Evolutionary conservation across 2,329 filamentous ascomycete species (phyloP).

Genomic region (Tolypocladium tundrense): DNA sequence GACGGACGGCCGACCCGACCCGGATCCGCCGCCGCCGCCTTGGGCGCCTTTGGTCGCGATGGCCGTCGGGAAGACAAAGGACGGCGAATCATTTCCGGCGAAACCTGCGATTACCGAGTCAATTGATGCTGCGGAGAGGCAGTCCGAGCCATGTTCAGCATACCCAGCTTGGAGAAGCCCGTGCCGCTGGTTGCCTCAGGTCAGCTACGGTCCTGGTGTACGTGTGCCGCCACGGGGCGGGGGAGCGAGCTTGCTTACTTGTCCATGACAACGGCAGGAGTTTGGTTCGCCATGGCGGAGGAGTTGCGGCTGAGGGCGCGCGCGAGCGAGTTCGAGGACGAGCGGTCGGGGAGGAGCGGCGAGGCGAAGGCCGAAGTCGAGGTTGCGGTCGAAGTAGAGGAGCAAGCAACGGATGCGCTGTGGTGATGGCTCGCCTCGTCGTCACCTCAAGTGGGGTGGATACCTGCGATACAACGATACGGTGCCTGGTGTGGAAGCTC

Average conservation of each 20-base stretch:
- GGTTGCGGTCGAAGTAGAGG: conserved; percentile 3
- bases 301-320: conserved; percentile 12
- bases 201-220: conserved; percentile 18
- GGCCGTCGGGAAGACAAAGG: conserved; percentile 97
- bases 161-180: conserved; percentile 98
- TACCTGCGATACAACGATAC: background rate
- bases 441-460: conserved; percentile 4
- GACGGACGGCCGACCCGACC: conserved; percentile 80
- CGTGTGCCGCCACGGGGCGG: conserved; percentile 13
- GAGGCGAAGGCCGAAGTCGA: background rate
- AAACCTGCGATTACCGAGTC: conserved; percentile 54
- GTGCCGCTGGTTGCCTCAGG: conserved; percentile 63
- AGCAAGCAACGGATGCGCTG: conserved; percentile 1
- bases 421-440: conserved; percentile 4
- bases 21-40: conserved; percentile 61
- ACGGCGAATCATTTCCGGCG: conserved; percentile 97
- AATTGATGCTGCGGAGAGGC: conserved; percentile 9
- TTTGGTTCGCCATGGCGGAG: conserved; percentile 80
- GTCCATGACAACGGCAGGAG: conserved; percentile 99
- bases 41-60: conserved; percentile 86
- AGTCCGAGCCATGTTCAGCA: conserved; percentile 15
- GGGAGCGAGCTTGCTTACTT: conserved; percentile 71
- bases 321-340: conserved; percentile 1
- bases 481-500: background rate
- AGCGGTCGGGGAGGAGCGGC: background rate